Evolutionary conservation across 2,329 filamentous ascomycete species (phyloP).

Genomic region (Arthrobotrys sinensis): DNA sequence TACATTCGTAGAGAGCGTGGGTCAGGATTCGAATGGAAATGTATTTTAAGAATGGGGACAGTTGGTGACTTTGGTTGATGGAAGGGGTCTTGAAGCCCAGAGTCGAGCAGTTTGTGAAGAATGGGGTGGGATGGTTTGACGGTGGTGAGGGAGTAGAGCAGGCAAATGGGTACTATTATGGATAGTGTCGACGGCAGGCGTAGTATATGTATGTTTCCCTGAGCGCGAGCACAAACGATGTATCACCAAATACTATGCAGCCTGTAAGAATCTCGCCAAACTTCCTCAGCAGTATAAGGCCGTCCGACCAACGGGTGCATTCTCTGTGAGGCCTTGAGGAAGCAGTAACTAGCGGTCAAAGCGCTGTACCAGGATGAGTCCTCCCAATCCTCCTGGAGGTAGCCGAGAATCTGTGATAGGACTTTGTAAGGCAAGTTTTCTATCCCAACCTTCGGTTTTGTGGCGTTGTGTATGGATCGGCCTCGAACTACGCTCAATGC

Average conservation of each 20-base stretch:
- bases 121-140: too few relatives aligned
- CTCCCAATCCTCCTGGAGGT: conserved; percentile 28
- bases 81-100: too few relatives aligned
- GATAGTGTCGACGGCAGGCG: too few relatives aligned
- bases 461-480: conserved; percentile 12
- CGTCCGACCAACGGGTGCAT: conserved; percentile 23
- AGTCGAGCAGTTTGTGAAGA: too few relatives aligned
- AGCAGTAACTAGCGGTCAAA: conserved; percentile 33
- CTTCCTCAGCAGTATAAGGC: conserved; percentile 29
- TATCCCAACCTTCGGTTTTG: conserved; percentile 24
- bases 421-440: conserved; percentile 40
- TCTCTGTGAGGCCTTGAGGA: conserved; percentile 30
- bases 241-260: conserved; percentile 21
- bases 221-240: not conserved
- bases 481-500: conserved; percentile 24
- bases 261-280: conserved; percentile 36
- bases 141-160: too few relatives aligned
- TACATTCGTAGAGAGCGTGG: too few relatives aligned
- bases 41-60: too few relatives aligned
- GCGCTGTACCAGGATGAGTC: conserved; percentile 40
- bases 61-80: too few relatives aligned
- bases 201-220: too few relatives aligned
- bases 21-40: too few relatives aligned
- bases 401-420: conserved; percentile 31
- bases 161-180: too few relatives aligned